Base-by-base conservation (phyloP, 768 basidiomycete genomes). In the Cubamyces lactineus region DNA sequence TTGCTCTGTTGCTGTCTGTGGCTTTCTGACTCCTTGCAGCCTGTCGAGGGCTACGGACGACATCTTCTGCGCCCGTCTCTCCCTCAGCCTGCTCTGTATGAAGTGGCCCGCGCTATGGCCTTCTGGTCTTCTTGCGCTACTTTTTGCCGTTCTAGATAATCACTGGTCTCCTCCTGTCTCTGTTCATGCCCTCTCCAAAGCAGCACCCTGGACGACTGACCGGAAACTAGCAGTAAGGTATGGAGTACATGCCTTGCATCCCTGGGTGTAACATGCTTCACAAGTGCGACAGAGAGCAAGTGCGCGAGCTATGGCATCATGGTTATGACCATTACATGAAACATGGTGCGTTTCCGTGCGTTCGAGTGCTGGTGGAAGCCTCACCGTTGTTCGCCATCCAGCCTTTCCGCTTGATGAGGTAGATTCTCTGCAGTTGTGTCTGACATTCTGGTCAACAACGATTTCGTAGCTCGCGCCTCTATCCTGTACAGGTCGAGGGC, bases 371-470 rank as follows among this genome's bases (percentile, higher is more conserved):
- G 9, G 5, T 51, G 40, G 42, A 49, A 16, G 38, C 19, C 47
- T 50, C 8, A 60, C 58, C n/a, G 60, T 54, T 62, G 51, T 65
- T 16, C 17, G 13, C 13, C 5, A 7, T 43, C 9, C 64, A 91
- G 91, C 91, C n/a, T 94, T 92, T 68, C 92, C 92, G 19, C 73
- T 89, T 69, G 92, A 94, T 66, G 92, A 94, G 84, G 91, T 92
- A 71, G 67, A 52, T 59, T 53, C 17, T 2, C 39, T 42, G 39
- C 48, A n/a, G n/a, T 9, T 28, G 23, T 13, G 13, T 42, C 53
- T 55, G 12, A 40, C 50, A 60, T 57, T 39, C 60, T 42, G 17
- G 15, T 19, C 19, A 34, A 21, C 30, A 12, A 24, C 3, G 16
- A 19, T 16, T 21, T 12, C 42, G 11, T 66, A 98, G 89, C 80